A percentile compares a stretch with the other conserved stretches of the same genome.
phyloP scores from a whole-genome alignment of 2,329 filamentous ascomycete species.

The Colletotrichum liaoningense region DNA sequence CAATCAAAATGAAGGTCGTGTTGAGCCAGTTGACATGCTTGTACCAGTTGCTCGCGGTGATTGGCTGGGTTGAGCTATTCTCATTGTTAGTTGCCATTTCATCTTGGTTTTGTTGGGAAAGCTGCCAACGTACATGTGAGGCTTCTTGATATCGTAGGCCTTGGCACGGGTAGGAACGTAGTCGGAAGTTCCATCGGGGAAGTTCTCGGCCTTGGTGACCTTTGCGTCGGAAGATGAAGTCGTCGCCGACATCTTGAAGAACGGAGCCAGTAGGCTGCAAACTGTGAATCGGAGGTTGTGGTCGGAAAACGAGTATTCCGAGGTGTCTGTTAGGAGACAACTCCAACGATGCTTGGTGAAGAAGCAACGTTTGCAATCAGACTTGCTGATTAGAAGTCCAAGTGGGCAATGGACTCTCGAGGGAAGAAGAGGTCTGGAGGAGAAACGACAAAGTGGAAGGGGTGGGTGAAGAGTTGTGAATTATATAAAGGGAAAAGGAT shows the following conservation, averaged over 20 bases:
- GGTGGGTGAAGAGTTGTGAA: conserved; percentile 14
- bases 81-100: neutral
- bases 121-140: conserved; percentile 69
- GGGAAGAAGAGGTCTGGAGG: conserved; percentile 14
- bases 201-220: conserved; percentile 52
- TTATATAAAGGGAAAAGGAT: conserved; percentile 31
- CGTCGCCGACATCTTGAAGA: conserved; percentile 30
- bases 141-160: conserved; percentile 72
- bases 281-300: neutral
- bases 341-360: conserved; percentile 10
- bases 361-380: conserved; percentile 16
- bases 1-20: conserved; percentile 80
- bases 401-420: conserved; percentile 14
- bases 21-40: conserved; percentile 97
- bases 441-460: neutral
- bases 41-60: conserved; percentile 87
- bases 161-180: conserved; percentile 63
- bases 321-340: conserved; percentile 15
- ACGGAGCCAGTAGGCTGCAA: conserved; percentile 5
- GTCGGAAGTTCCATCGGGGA: conserved; percentile 66
- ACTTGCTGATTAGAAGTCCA: conserved; percentile 5
- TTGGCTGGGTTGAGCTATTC: conserved; percentile 74
- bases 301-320: conserved; percentile 7
- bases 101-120: neutral
- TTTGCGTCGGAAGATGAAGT: conserved; percentile 52